A percentile compares a stretch with the other conserved stretches of the same genome.
phyloP scores from a whole-genome alignment of 176 grass and related monocot genomes.

The Hsuehochloa calcarea region DNA sequence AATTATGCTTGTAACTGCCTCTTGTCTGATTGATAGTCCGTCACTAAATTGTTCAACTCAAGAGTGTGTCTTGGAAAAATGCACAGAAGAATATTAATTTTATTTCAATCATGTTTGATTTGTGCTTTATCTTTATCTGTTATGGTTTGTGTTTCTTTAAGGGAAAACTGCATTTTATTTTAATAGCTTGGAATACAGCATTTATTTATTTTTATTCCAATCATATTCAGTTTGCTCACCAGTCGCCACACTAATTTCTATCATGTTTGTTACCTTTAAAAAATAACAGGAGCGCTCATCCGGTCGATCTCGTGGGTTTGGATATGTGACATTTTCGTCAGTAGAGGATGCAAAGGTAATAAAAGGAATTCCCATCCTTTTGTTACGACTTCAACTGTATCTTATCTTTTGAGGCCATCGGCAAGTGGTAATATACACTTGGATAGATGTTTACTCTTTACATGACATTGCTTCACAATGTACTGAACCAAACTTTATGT shows the following conservation, averaged over 20 bases:
- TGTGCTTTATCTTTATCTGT: not conserved
- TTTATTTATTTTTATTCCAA: not conserved
- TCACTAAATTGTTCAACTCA: not conserved
- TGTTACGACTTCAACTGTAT: not conserved
- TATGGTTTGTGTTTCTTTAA: not conserved
- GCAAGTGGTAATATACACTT: conserved; percentile 5
- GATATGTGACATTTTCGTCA: conserved; percentile 81
- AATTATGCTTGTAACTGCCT: not conserved
- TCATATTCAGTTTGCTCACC: conserved; percentile 5
- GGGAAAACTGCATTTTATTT: not conserved
- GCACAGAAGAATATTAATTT: not conserved
- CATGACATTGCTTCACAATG: not conserved
- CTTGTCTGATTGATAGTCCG: not conserved
- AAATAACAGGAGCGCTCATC: conserved; percentile 65
- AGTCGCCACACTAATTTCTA: not conserved
- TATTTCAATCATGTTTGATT: not conserved
- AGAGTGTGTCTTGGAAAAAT: not conserved
- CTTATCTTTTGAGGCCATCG: not conserved
- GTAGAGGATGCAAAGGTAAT: conserved; percentile 71
- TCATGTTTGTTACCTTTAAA: not conserved
- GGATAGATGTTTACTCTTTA: not conserved
- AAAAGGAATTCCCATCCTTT: not conserved
- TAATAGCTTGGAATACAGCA: not conserved
- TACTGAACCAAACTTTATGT: not conserved
- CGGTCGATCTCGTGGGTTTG: conserved; percentile 84